A percentile compares a stretch with the other conserved stretches of the same genome.
Evolutionary conservation across 2,329 filamentous ascomycete species (phyloP).

Genomic region (Didymella pinodella): DNA sequence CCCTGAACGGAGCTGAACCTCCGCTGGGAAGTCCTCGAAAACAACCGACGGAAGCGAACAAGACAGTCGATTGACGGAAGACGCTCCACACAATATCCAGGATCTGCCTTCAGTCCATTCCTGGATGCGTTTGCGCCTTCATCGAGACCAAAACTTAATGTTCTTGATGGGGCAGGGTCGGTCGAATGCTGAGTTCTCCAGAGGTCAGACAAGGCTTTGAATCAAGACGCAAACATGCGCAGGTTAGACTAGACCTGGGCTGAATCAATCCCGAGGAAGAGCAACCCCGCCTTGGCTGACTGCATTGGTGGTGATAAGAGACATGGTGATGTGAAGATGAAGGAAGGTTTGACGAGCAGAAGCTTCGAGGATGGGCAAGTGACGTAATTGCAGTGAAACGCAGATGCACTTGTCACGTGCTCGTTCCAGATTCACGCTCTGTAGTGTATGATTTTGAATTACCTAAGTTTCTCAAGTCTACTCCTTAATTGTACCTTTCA

Average conservation of each 20-base stretch:
- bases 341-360: slow-evolving; percentile 13
- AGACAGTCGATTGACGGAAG: background rate
- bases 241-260: background rate
- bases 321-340: background rate
- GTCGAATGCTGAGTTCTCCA: background rate
- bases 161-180: background rate
- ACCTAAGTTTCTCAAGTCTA: slow-evolving; percentile 6
- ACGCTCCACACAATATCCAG: background rate
- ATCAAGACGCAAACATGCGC: slow-evolving; percentile 2
- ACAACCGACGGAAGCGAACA: background rate
- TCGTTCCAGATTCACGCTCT: background rate
- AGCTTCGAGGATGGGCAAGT: background rate
- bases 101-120: background rate
- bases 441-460: background rate
- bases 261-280: background rate
- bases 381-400: background rate
- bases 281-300: background rate
- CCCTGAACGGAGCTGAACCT: background rate
- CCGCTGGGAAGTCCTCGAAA: background rate
- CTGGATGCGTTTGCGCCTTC: background rate
- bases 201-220: background rate
- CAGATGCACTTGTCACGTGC: background rate
- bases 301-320: background rate
- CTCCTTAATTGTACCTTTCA: slow-evolving; percentile 42
- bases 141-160: background rate